Evolutionary conservation across 139 green algal species (phyloP), one percentile per base, ranked within the genome.

Genomic region (Coccomyxa sp.): DNA sequence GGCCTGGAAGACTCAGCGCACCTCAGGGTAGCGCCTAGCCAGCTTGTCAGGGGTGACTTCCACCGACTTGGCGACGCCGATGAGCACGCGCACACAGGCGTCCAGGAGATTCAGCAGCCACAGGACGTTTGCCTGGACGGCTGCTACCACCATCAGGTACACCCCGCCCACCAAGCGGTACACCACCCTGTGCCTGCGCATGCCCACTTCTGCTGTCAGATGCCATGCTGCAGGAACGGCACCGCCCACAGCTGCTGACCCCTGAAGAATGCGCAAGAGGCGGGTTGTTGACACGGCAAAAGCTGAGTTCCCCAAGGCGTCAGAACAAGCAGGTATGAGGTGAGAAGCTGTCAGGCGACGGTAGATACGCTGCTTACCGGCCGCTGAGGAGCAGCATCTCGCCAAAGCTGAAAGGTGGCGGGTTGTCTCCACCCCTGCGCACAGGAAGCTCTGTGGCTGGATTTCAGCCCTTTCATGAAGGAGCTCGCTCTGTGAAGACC

Each of bases 1-100:
- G n/a, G n/a, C 18, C 18, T n/a, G n/a, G n/a, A n/a, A n/a, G n/a
- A n/a, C n/a, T n/a, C n/a, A n/a, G 12, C 39, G n/a, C 33, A 88
- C 78, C 73, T 90, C 86, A 1, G 85, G 76, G 50, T 87, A 90
- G 9, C 77, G 75, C 70, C 74, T 81, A 33, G 76, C 76, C 18
- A 90, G 39, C 69, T 85, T 86, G 39, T 86, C 85, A 7, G 85
- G 80, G 0, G 86, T 89, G 68, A 90, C 79, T 27, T 88, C 85
- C 24, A 86, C 80, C 36, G 82, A 80, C 31, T 69, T 73, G 41
- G 31, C 58, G 31, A 76, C 70, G 2, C 71, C 50, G n/a, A 84
- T 77, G 38, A 88, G 64, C 68, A 87, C 54, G 29, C 85, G 84
- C 14, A 69, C 68, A 4, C 73, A 68, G 29, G 82, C 79, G 8